phyloP scores from a whole-genome alignment of 371 early-diverging fungal genomes.

The Mortierella sp. region DNA sequence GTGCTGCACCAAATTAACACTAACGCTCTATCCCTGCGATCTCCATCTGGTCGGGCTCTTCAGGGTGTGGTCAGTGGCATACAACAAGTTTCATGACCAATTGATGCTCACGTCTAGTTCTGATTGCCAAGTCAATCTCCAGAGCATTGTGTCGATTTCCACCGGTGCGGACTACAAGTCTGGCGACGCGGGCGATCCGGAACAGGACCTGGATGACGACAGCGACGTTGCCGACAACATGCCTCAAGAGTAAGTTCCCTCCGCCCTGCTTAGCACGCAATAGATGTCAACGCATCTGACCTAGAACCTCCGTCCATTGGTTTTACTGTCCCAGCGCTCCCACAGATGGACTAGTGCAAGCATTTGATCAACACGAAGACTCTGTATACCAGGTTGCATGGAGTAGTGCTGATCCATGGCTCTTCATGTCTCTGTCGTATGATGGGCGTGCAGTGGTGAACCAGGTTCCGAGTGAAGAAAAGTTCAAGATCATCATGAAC shows the following conservation, averaged over 20 bases:
- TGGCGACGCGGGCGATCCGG: slow-evolving; percentile 40
- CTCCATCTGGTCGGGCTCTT: neutral
- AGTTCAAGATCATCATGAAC: slow-evolving; percentile 83
- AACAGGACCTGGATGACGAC: slow-evolving; percentile 37
- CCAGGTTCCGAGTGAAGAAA: slow-evolving; percentile 86
- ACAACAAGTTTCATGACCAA: slow-evolving; percentile 92
- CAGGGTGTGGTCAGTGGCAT: slow-evolving; percentile 87
- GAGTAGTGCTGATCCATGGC: slow-evolving; percentile 93
- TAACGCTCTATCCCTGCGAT: no score
- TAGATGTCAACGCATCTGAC: no score
- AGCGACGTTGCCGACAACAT: slow-evolving; percentile 31
- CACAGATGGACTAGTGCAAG: slow-evolving; percentile 82
- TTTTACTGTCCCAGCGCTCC: slow-evolving; percentile 56
- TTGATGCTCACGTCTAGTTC: slow-evolving; percentile 84
- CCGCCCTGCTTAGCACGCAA: slow-evolving; percentile 1
- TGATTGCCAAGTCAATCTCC: slow-evolving; percentile 87
- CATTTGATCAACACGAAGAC: slow-evolving; percentile 93
- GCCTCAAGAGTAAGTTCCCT: slow-evolving; percentile 33
- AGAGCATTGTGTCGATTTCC: slow-evolving; percentile 84
- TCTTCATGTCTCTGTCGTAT: slow-evolving; percentile 93
- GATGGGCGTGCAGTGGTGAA: slow-evolving; percentile 92
- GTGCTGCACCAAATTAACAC: no score
- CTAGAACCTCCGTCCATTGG: no score
- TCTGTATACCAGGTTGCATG: slow-evolving; percentile 90
- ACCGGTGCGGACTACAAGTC: slow-evolving; percentile 70